phyloP scores from a whole-genome alignment of 495 filamentous ascomycete species.

The Haplographium delicatum region DNA sequence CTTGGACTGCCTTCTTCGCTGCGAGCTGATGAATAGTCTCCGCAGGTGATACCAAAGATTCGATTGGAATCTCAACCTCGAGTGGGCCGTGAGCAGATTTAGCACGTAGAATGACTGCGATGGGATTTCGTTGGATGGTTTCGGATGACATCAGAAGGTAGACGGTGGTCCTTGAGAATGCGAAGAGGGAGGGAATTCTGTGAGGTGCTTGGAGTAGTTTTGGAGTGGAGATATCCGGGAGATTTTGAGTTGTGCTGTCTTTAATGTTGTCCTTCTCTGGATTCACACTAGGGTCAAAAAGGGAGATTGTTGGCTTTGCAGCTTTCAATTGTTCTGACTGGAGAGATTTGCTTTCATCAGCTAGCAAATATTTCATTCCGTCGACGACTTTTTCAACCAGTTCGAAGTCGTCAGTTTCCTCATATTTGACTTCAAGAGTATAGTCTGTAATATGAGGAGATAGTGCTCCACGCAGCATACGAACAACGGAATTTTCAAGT shows the following conservation, averaged over 20 bases:
- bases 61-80: slow-evolving; percentile 57
- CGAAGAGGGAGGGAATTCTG: slow-evolving; percentile 56
- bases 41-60: slow-evolving; percentile 36
- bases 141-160: slow-evolving; percentile 57
- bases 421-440: slow-evolving; percentile 54
- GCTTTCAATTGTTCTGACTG: slow-evolving; percentile 6
- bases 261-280: slow-evolving; percentile 33
- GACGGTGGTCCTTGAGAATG: slow-evolving; percentile 56
- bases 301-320: slow-evolving; percentile 48
- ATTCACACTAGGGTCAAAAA: slow-evolving; percentile 48
- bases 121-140: slow-evolving; percentile 39
- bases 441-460: slow-evolving; percentile 57
- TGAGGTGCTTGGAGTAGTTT: slow-evolving; percentile 58
- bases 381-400: slow-evolving; percentile 50
- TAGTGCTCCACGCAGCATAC: slow-evolving; percentile 66
- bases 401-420: slow-evolving; percentile 48
- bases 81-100: slow-evolving; percentile 50
- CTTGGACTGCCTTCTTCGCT: slow-evolving; percentile 58
- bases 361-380: slow-evolving; percentile 28
- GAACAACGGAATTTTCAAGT: slow-evolving; percentile 57
- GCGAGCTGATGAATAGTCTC: slow-evolving; percentile 66
- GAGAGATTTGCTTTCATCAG: slow-evolving; percentile 10
- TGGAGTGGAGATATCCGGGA: slow-evolving; percentile 45
- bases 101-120: slow-evolving; percentile 51
- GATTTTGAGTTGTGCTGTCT: slow-evolving; percentile 29